Base-by-base conservation (phyloP, 148 eudicot genomes). In the Camellia japonica region DNA sequence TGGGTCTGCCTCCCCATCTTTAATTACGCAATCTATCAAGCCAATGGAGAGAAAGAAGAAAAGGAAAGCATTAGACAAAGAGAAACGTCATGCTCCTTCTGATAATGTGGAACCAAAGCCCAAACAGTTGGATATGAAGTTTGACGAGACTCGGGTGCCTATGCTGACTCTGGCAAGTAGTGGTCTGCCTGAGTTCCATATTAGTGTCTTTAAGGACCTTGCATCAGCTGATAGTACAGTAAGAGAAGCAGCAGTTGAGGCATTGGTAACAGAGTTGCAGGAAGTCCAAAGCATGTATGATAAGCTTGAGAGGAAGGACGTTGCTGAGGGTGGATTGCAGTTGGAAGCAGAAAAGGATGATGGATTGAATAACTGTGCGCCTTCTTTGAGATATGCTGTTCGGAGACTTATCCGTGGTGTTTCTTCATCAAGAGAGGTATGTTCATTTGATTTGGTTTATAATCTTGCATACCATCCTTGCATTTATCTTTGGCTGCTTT, bases 401-500 rank as follows among this genome's bases (percentile, higher is more conserved):
- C 86, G 97, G 74, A 90, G 99, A 87, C 97, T 96, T 52, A 84
- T 96, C 75, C 97, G 99, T 14, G 99, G 99, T 51, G 97, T 93
- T 79, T 91, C 95, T 51, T 93, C 98, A 43, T 88, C 98, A 6
- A 88, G 94, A 86, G 94, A 93, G 98, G 98, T 94, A 74, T 59
- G 59, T 6, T 68, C 51, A 4, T 46, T 66, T 47, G 8, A 38
- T 51, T 54, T 41, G 38, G 6, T 54, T 18, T 3, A 8, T 55
- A 59, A 54, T 43, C 30, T 38, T 52, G 19, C 10, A 67, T 16
- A 38, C 3, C 3, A 14, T 3, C 4, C 10, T 11, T 72, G 4
- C 38, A 54, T 38, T 52, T 23, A 3, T n/a, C 38, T 30, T 30
- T 20, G 1, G n/a, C 14, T 19, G 42, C 47, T 55, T 61, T 62